Conservation (phyloP, 2,329 filamentous ascomycete species). For the Neobulgaria alba region DNA sequence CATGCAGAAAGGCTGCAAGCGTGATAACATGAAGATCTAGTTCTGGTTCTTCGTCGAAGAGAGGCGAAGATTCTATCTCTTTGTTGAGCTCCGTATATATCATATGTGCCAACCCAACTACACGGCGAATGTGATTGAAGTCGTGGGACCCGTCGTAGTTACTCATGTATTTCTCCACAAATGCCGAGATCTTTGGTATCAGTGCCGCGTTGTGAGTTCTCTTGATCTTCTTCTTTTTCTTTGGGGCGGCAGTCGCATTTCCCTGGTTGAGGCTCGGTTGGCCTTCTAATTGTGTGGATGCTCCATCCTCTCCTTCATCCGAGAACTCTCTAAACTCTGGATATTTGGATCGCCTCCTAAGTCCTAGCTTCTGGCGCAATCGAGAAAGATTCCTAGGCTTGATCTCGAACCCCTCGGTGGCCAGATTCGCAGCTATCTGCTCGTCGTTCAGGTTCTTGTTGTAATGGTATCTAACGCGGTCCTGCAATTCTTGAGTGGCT, state of each 20-base stretch:
- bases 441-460: slow-evolving; percentile 27
- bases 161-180: slow-evolving; percentile 64
- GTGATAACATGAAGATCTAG: slow-evolving; percentile 48
- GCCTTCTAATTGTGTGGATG: slow-evolving; percentile 4
- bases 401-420: slow-evolving; percentile 24
- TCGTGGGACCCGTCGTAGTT: slow-evolving; percentile 82
- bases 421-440: slow-evolving; percentile 20
- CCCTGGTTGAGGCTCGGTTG: neutral
- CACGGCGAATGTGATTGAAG: slow-evolving; percentile 75
- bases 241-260: slow-evolving; percentile 7
- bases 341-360: slow-evolving; percentile 24
- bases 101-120: slow-evolving; percentile 57
- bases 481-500: slow-evolving; percentile 19
- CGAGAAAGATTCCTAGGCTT: slow-evolving; percentile 21
- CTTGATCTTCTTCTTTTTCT: slow-evolving; percentile 15
- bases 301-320: slow-evolving; percentile 12
- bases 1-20: slow-evolving; percentile 72
- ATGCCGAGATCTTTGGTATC: slow-evolving; percentile 47
- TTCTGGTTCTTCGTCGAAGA: slow-evolving; percentile 29
- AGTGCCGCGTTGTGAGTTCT: slow-evolving; percentile 19
- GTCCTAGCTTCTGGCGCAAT: slow-evolving; percentile 23
- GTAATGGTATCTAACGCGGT: slow-evolving; percentile 22
- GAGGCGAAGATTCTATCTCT: slow-evolving; percentile 9
- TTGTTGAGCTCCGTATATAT: slow-evolving; percentile 25
- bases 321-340: slow-evolving; percentile 24